Percentiles rank a stretch among this genome's conserved stretches.
Evolutionary conservation across 768 basidiomycete species (phyloP).

Genomic region (Hypsizygus marmoreus): DNA sequence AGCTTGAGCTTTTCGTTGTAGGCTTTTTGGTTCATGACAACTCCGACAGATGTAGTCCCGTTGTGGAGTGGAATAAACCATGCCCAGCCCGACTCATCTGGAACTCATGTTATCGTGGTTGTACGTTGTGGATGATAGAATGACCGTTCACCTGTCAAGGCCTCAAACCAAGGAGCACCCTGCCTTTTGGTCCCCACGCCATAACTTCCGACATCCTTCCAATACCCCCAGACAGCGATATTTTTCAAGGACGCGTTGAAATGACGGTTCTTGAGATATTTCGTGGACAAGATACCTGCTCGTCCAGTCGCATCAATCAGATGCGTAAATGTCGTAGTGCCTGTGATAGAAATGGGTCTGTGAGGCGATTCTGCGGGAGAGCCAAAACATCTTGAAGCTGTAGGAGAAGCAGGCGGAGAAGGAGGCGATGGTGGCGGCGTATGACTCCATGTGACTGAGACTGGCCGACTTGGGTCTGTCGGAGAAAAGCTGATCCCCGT

Average conservation of each 20-base stretch:
- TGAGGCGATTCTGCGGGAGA: too few species aligned
- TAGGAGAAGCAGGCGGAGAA: constrained; percentile 44
- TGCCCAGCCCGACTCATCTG: constrained; percentile 72
- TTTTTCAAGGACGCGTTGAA: constrained; percentile 73
- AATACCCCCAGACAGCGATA: constrained; percentile 80
- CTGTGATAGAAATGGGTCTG: constrained; percentile 29
- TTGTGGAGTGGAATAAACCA: constrained; percentile 75
- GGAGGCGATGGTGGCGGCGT: constrained; percentile 40
- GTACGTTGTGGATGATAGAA: not conserved
- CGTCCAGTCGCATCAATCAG: constrained; percentile 77
- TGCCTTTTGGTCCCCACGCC: constrained; percentile 48
- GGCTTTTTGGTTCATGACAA: constrained; percentile 59
- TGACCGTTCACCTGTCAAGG: constrained; percentile 54
- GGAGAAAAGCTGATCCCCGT: constrained; percentile 46
- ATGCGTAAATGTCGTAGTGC: constrained; percentile 63
- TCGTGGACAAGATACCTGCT: constrained; percentile 68
- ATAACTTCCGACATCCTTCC: constrained; percentile 56
- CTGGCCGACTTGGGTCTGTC: constrained; percentile 41
- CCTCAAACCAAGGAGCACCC: constrained; percentile 72
- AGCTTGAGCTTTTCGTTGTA: constrained; percentile 42
- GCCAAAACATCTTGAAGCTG: constrained; percentile 24
- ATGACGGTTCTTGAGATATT: constrained; percentile 68
- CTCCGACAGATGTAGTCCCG: constrained; percentile 60
- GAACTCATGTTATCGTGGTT: not conserved
- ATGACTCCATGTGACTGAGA: constrained; percentile 57